A percentile compares a stretch with the other conserved stretches of the same genome.
Evolutionary conservation across 1,139 yeast genomes (phyloP).

Genomic region (Candida freyschussii): DNA sequence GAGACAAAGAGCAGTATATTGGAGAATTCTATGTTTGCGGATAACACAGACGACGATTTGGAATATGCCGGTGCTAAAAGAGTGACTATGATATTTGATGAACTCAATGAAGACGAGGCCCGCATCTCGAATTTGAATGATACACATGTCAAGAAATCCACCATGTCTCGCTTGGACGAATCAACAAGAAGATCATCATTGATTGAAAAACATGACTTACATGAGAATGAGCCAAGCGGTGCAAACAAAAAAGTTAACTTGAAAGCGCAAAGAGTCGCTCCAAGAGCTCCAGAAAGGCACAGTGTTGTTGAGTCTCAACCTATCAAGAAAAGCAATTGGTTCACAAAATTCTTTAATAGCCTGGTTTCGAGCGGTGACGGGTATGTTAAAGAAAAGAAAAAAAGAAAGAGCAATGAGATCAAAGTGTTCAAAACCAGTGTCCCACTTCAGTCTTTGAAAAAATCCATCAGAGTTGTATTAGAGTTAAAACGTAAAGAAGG

Average conservation of each 20-base stretch:
- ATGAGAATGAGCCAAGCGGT: too few species aligned
- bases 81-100: slow-evolving; percentile 26
- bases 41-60: slow-evolving; percentile 23
- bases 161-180: too few species aligned
- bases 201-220: too few species aligned
- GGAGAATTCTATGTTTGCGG: slow-evolving; percentile 23
- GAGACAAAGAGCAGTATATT: slow-evolving; percentile 18
- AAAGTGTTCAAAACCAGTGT: slow-evolving; percentile 18
- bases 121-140: slow-evolving; percentile 15
- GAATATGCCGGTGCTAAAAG: slow-evolving; percentile 22
- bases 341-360: slow-evolving; percentile 23
- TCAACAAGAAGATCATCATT: too few species aligned
- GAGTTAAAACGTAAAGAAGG: slow-evolving; percentile 50
- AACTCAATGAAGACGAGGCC: slow-evolving; percentile 11
- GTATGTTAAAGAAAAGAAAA: slow-evolving; percentile 3
- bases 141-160: slow-evolving; percentile 6
- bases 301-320: slow-evolving; percentile 9
- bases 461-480: slow-evolving; percentile 29
- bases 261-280: slow-evolving; percentile 43
- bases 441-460: slow-evolving; percentile 21
- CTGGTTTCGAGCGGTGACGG: slow-evolving; percentile 13
- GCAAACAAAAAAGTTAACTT: slow-evolving; percentile 7
- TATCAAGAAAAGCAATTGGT: slow-evolving; percentile 26
- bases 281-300: slow-evolving; percentile 33
- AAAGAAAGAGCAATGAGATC: slow-evolving; percentile 3